Evolutionary conservation across 805 yeast genomes (phyloP).

Genomic region (Torulaspora delbrueckii): DNA sequence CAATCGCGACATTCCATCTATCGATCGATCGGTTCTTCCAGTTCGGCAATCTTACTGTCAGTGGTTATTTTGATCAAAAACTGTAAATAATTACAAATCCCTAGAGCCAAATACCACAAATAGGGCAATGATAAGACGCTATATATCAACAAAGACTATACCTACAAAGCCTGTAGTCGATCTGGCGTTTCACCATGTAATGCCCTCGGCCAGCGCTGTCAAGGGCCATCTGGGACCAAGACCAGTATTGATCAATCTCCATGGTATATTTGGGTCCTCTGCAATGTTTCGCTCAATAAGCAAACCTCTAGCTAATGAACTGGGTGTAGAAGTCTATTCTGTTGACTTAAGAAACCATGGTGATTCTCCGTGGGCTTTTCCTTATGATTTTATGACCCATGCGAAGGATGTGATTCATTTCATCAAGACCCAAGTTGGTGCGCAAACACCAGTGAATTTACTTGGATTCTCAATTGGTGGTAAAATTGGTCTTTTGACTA

Average conservation of each 20-base stretch:
- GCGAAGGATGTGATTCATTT: slow-evolving; percentile 41
- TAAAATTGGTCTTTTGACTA: slow-evolving; percentile 46
- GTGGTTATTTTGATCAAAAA: background rate
- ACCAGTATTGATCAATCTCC: slow-evolving; percentile 45
- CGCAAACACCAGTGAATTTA: slow-evolving; percentile 31
- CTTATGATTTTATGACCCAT: slow-evolving; percentile 43
- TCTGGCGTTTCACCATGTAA: slow-evolving; percentile 19
- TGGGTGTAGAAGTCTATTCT: slow-evolving; percentile 38
- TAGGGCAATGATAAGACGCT: slow-evolving; percentile 6
- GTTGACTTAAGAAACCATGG: slow-evolving; percentile 59
- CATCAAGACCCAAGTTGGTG: slow-evolving; percentile 28
- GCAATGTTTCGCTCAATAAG: slow-evolving; percentile 42
- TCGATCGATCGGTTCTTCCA: background rate
- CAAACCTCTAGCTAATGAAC: slow-evolving; percentile 31
- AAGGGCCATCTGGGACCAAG: background rate
- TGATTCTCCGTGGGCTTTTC: slow-evolving; percentile 40
- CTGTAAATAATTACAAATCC: background rate
- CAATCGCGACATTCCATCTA: slow-evolving; percentile 22
- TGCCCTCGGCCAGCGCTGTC: slow-evolving; percentile 6
- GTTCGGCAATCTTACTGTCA: too few species aligned
- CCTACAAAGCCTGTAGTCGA: slow-evolving; percentile 23
- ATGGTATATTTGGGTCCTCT: slow-evolving; percentile 52
- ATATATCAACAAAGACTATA: slow-evolving; percentile 6
- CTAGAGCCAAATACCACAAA: background rate
- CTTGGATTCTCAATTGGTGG: slow-evolving; percentile 63